Evolutionary conservation across 2,329 filamentous ascomycete genomes (phyloP).

Genomic region (Aspergillus fischeri): DNA sequence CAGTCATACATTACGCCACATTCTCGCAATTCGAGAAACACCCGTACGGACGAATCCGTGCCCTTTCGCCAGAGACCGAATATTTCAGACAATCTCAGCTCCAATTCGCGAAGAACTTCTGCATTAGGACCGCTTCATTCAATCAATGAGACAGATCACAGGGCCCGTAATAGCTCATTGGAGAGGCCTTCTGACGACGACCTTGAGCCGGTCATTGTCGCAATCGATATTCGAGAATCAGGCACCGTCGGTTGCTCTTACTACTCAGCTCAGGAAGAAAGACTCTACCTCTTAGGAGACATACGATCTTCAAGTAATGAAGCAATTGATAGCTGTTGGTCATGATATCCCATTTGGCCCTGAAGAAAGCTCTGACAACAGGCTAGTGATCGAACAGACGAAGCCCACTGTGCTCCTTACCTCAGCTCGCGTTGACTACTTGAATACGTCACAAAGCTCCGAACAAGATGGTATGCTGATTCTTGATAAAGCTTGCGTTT

Average conservation of each 20-base stretch:
- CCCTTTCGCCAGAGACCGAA: not conserved
- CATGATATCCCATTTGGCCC: conserved; percentile 9
- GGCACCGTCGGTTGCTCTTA: conserved; percentile 78
- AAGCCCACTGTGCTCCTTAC: conserved; percentile 59
- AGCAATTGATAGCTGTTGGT: conserved; percentile 55
- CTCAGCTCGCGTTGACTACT: conserved; percentile 53
- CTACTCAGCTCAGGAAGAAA: conserved; percentile 67
- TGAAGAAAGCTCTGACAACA: conserved; percentile 17
- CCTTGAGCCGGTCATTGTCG: conserved; percentile 70
- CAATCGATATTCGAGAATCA: conserved; percentile 68
- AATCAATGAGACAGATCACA: conserved; percentile 5
- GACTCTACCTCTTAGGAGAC: conserved; percentile 73
- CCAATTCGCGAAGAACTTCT: conserved; percentile 5
- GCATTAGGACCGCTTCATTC: conserved; percentile 7
- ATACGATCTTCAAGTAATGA: conserved; percentile 65
- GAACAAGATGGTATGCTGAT: conserved; percentile 29
- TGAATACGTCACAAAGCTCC: conserved; percentile 37
- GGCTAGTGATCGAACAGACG: conserved; percentile 56
- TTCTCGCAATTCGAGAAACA: not conserved
- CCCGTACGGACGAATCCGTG: not conserved
- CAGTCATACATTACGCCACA: not conserved
- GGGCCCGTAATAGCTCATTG: conserved; percentile 24
- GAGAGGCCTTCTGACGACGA: conserved; percentile 44
- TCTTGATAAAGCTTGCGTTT: not conserved
- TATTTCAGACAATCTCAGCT: not conserved